Evolutionary conservation across 129 eudicot genomes (phyloP).

Genomic region (Chrysanthemum seticuspe): DNA sequence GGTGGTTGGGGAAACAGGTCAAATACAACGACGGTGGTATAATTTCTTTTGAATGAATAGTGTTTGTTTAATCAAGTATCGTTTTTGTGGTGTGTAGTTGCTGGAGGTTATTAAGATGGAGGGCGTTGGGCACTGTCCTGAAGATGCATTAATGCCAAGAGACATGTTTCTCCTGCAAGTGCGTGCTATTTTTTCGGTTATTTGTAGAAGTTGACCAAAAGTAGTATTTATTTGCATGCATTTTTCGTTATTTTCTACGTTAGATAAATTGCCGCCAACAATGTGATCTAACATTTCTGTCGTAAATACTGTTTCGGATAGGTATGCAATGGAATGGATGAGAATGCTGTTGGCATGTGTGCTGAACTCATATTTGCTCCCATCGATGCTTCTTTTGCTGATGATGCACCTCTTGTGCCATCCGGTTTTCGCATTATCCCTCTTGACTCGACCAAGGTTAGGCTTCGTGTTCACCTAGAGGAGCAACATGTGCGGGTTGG

Average conservation of each 20-base stretch:
- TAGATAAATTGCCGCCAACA: neutral
- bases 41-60: neutral
- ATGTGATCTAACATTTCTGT: neutral
- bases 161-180: conserved; percentile 91
- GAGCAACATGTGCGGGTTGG: too few species aligned
- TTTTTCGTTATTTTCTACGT: neutral
- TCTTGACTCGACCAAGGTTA: conserved; percentile 75
- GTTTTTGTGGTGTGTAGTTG: conserved; percentile 41
- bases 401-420: conserved; percentile 93
- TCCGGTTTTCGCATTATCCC: conserved; percentile 97
- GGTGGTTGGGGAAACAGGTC: too few species aligned
- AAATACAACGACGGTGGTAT: too few species aligned
- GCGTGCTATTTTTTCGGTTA: neutral
- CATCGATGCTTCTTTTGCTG: conserved; percentile 88
- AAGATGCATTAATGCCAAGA: conserved; percentile 68
- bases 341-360: conserved; percentile 80
- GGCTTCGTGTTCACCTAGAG: neutral
- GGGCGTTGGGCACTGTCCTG: conserved; percentile 60
- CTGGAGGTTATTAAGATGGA: conserved; percentile 91
- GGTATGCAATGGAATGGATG: conserved; percentile 97
- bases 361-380: conserved; percentile 98
- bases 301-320: conserved; percentile 25
- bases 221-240: neutral
- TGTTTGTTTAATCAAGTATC: neutral
- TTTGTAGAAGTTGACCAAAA: too few species aligned